A percentile compares a stretch with the other conserved stretches of the same genome.
phyloP scores from a whole-genome alignment of 2,329 filamentous ascomycete species.

The Paecilomyces dactylethromorphus region DNA sequence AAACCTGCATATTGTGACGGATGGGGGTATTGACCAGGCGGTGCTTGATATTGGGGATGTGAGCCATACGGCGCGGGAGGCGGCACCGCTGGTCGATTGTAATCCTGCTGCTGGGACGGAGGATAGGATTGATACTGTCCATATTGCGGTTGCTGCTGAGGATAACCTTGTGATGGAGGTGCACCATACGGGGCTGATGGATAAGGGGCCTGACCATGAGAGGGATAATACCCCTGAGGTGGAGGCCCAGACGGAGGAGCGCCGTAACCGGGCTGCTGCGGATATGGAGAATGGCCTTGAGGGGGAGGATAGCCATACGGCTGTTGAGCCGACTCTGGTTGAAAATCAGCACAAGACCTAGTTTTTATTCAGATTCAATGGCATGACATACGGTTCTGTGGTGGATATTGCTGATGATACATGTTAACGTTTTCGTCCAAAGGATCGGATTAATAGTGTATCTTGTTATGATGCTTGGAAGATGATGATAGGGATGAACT shows the following conservation, averaged over 20 bases:
- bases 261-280: slow-evolving; percentile 3
- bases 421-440: not conserved
- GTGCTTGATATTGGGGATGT: slow-evolving; percentile 13
- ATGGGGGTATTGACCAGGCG: slow-evolving; percentile 26
- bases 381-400: not conserved
- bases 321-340: not conserved
- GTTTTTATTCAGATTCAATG: not conserved
- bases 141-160: slow-evolving; percentile 17
- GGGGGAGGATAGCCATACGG: slow-evolving; percentile 8
- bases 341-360: not conserved
- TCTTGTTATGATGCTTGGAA: not conserved
- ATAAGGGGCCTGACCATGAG: not conserved
- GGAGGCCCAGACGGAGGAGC: slow-evolving; percentile 3
- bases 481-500: not conserved
- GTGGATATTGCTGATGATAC: not conserved
- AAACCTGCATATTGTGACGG: slow-evolving; percentile 25
- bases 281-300: slow-evolving; percentile 8
- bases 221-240: not conserved
- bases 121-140: slow-evolving; percentile 7
- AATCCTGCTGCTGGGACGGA: slow-evolving; percentile 14
- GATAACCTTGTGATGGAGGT: not conserved
- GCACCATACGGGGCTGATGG: slow-evolving; percentile 2
- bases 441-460: not conserved
- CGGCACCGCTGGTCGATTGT: slow-evolving; percentile 12
- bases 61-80: slow-evolving; percentile 15